Evolutionary conservation across 129 eudicot species (phyloP).

Genomic region (Flaveria bidentis): DNA sequence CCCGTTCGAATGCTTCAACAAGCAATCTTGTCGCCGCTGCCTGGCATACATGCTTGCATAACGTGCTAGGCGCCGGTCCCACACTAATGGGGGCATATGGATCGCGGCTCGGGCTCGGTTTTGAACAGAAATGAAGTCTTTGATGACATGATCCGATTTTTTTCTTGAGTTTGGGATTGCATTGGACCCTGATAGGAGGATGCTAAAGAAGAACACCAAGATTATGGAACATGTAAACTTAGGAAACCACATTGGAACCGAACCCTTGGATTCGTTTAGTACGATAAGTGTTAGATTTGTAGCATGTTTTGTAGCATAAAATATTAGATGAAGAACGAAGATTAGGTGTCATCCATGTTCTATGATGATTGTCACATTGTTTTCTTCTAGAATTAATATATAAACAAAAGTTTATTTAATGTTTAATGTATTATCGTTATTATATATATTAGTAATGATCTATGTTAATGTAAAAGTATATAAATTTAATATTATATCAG

Average conservation of each 20-base stretch:
- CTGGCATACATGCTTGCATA: conserved; percentile 67
- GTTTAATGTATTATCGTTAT: too few relatives aligned
- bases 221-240: conserved; percentile 29
- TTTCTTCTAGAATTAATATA: conserved; percentile 2
- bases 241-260: conserved; percentile 24
- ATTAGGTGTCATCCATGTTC: conserved; percentile 88
- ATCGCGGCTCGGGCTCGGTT: conserved; percentile 59
- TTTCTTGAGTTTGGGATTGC: conserved; percentile 22
- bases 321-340: neutral
- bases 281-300: conserved; percentile 27
- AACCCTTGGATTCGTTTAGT: conserved; percentile 10
- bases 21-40: conserved; percentile 59
- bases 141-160: conserved; percentile 6
- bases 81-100: conserved; percentile 51
- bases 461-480: too few relatives aligned
- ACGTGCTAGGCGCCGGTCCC: conserved; percentile 54
- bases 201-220: conserved; percentile 30
- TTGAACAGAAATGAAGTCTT: conserved; percentile 53
- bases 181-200: conserved; percentile 37
- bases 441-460: too few relatives aligned
- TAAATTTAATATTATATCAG: too few relatives aligned
- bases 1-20: conserved; percentile 64
- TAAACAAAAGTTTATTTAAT: too few relatives aligned
- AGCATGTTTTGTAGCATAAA: conserved; percentile 21
- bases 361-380: conserved; percentile 57